phyloP scores from a whole-genome alignment of 345 rosid genomes.

The Stellera chamaejasme region DNA sequence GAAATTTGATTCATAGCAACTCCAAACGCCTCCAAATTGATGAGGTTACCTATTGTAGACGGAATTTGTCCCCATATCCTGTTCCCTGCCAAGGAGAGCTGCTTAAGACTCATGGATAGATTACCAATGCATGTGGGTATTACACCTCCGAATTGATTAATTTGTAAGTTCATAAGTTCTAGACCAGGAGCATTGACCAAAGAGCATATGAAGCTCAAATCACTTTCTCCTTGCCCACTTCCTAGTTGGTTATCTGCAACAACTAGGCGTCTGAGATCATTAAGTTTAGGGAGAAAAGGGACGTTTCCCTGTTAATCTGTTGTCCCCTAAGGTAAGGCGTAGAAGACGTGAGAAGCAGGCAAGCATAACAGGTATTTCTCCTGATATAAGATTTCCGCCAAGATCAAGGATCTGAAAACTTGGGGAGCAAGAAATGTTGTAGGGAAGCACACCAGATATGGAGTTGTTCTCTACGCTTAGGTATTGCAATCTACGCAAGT shows the following conservation, averaged over 20 bases:
- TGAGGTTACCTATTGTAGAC: background rate
- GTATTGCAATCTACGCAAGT: background rate
- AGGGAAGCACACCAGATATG: conserved; percentile 9
- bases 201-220: conserved; percentile 4
- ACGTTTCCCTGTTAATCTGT: conserved; percentile 7
- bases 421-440: conserved; percentile 13
- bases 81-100: background rate
- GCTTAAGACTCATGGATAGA: background rate
- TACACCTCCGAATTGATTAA: background rate
- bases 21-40: too few relatives aligned
- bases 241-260: background rate
- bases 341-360: conserved; percentile 1
- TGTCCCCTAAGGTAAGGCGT: fast-evolving
- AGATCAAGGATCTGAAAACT: background rate
- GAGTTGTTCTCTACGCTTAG: background rate
- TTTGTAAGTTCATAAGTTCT: background rate
- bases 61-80: conserved; percentile 1
- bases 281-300: background rate
- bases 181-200: background rate
- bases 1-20: background rate
- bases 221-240: background rate
- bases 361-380: background rate
- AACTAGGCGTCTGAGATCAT: background rate
- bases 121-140: background rate
- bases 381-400: conserved; percentile 7